Base-by-base conservation (phyloP, 495 filamentous ascomycete species). In the Hypoxylon intermedium region DNA sequence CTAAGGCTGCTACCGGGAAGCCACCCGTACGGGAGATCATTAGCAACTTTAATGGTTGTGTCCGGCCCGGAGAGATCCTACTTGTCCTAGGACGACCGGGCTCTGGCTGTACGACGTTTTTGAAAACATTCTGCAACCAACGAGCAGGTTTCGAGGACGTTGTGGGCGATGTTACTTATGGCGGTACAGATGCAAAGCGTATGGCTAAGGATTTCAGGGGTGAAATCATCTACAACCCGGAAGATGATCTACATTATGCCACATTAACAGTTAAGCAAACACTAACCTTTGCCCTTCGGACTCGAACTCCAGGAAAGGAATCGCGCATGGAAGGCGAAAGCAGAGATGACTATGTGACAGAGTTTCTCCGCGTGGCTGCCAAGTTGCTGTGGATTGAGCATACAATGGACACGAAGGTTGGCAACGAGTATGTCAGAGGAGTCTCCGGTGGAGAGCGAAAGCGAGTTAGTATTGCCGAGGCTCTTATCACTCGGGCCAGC, bases 381-480 rank as follows among this genome's bases (percentile, higher is more conserved):
- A 86, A 89, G 57, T 74, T 92, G 21, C 92, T 95, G 58, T 89
- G 88, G 82, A 90, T 81, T 16, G 71, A 70, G 5, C 91, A 96
- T 67, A 94, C 92, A 0, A 83, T 84, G 63, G 83, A 94, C 63
- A 97, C 93, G 0, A 78, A 86, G 16, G 91, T 97, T 11, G 93
- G 93, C 16, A 90, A 96, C 69, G 89, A 88, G 65, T 93, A 87
- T 59, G 83, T 93, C 12, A 84, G 92, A 23, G 87, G 87, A 41
- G 84, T 87, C 0, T 88, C 86, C 57, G 82, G 87, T 1, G 85
- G 85, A 65, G 77, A 83, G 73, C 71, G 86, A 72, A 81, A 80
- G 36, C 77, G 84, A 43, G 80, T 84, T 13, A 81, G 75, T 36
- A 82, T 86, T 45, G 80, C 82, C 47, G 83, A 87, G 65, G 75